phyloP scores from a whole-genome alignment of 768 basidiomycete genomes.

The Agaricus sinodeliciosus region DNA sequence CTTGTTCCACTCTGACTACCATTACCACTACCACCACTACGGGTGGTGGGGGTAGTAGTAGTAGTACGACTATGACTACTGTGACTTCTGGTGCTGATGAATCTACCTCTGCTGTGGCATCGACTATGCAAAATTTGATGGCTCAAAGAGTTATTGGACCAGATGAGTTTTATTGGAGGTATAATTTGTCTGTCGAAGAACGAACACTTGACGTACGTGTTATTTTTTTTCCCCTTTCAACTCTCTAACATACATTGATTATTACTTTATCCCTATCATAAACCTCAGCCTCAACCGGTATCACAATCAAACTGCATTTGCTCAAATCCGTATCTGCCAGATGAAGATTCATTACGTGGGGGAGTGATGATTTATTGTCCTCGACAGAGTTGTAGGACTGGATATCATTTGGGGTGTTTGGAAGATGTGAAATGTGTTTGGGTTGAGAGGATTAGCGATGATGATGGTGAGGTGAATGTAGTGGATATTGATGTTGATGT shows the following conservation, averaged over 20 bases:
- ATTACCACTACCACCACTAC: not conserved
- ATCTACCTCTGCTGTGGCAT: no score
- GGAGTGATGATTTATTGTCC: slow-evolving; percentile 53
- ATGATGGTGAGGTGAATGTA: not conserved
- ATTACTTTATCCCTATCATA: no score
- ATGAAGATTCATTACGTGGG: slow-evolving; percentile 17
- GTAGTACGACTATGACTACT: no score
- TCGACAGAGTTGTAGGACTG: slow-evolving; percentile 36
- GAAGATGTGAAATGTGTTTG: slow-evolving; percentile 14
- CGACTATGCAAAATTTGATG: slow-evolving; percentile 2
- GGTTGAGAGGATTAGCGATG: slow-evolving; percentile 7
- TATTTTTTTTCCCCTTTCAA: not conserved
- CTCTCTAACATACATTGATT: no score
- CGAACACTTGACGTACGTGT: slow-evolving; percentile 31
- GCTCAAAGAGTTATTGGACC: slow-evolving; percentile 34
- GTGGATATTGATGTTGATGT: not conserved
- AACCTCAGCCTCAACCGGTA: slow-evolving; percentile 34
- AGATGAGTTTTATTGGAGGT: slow-evolving; percentile 42
- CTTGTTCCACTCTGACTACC: not conserved
- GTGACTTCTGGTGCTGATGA: no score
- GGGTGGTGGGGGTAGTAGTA: not conserved
- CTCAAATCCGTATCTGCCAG: slow-evolving; percentile 37
- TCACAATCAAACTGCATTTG: slow-evolving; percentile 36
- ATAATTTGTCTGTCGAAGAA: slow-evolving; percentile 28
- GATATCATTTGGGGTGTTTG: slow-evolving; percentile 46